Evolutionary conservation across 2,329 filamentous ascomycete species (phyloP).

Genomic region (Cladophialophora immunda): DNA sequence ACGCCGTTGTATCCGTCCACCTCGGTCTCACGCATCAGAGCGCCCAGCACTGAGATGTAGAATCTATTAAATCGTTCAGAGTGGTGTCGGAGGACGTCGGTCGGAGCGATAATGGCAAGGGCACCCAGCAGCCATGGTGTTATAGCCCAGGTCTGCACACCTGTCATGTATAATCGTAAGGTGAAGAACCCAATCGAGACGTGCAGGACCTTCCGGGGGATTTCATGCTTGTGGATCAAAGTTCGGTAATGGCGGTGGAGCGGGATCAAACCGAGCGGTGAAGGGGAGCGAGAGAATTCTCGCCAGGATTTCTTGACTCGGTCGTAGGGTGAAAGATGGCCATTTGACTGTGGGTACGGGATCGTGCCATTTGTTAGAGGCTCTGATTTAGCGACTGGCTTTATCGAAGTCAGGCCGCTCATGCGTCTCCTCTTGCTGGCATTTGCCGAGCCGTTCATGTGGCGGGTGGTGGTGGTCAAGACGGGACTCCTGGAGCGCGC

Average conservation of each 20-base stretch:
- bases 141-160: constrained; percentile 78
- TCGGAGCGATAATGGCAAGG: constrained; percentile 82
- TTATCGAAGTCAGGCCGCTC: constrained; percentile 61
- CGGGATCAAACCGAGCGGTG: constrained; percentile 90
- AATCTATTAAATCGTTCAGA: constrained; percentile 82
- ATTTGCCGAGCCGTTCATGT: constrained; percentile 34
- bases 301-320: constrained; percentile 73
- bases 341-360: constrained; percentile 60
- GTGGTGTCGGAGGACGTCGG: constrained; percentile 83
- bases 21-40: constrained; percentile 96
- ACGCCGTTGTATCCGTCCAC: constrained; percentile 95
- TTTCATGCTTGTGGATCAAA: constrained; percentile 96
- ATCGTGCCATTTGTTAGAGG: constrained; percentile 50
- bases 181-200: constrained; percentile 97
- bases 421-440: constrained; percentile 55
- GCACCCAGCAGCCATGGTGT: constrained; percentile 83
- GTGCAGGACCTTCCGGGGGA: constrained; percentile 90
- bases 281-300: constrained; percentile 89
- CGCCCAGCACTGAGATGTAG: constrained; percentile 85
- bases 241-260: constrained; percentile 91
- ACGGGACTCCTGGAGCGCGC: constrained; percentile 76
- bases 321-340: constrained; percentile 74
- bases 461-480: constrained; percentile 46
- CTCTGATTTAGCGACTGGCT: constrained; percentile 51
- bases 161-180: constrained; percentile 82